Evolutionary conservation across 2,329 filamentous ascomycete species (phyloP), one percentile per base, ranked within the genome.

Genomic region (Curvularia lunata): DNA sequence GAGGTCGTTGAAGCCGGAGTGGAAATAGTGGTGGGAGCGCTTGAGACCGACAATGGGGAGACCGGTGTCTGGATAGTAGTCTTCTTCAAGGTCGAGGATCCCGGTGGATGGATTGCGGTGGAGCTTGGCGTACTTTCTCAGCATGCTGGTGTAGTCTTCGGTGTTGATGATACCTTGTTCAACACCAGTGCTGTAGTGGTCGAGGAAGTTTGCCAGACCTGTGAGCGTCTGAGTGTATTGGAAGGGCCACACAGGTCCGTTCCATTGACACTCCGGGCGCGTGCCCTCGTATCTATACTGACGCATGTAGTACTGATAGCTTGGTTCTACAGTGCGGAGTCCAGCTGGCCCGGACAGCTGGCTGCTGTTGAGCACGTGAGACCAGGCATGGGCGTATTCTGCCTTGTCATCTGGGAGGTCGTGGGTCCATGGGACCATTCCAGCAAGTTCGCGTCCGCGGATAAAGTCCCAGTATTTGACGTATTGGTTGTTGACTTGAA

Each of bases 21-120:
- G 79, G 68, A 81, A 81, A 64, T 81, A 81, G 52, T 81, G 79
- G 13, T 74, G 77, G 2, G 76, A 79, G 6, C 79, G 75, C 28
- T 75, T 72, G 5, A 81, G 71, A 0, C 78, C 78, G 2, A 81
- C 78, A 25, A 81, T 78, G 0, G 77, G 77, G 0, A 70, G 69
- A 0, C 77, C 73, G n/a, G 78, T 76, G 54, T 79, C 77, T 0
- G 79, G 72, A 41, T 81, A 73, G 59, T 81, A 81, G 55, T 80
- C 77, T 64, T 81, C 79, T 58, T 80, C 73, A 4, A 81, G 55
- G 32, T 81, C 74, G 0, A 80, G 62, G 10, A 65, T 64, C 2
- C 69, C 71, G 0, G 62, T 65, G 1, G 52, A 50, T 25, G 71
- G 68, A 27, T 78, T 76, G 55, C 78, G 79, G 43, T 81, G 79